Conservation (phyloP, 2,329 filamentous ascomycete species). For the Arthrinium phaeospermum region DNA sequence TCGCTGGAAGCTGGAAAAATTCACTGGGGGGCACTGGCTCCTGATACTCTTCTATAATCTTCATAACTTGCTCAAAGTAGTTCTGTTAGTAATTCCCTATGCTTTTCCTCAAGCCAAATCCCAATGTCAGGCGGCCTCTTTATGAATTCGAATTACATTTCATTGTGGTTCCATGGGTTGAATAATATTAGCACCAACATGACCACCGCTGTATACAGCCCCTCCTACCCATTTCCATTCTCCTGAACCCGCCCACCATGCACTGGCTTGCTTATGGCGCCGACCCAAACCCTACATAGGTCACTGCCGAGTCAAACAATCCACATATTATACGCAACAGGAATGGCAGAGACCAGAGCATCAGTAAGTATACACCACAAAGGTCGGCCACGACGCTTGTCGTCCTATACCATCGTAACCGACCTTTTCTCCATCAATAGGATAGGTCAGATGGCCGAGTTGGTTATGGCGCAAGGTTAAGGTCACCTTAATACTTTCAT, state of each 20-base stretch:
- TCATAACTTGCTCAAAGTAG: background rate
- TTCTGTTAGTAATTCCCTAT: background rate
- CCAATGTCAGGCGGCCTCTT: too few relatives aligned
- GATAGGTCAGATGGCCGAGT: conserved; percentile 14
- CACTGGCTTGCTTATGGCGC: background rate
- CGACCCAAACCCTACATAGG: background rate
- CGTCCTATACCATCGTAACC: too few relatives aligned
- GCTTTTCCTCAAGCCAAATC: background rate
- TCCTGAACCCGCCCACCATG: background rate
- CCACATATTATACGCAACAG: too few relatives aligned
- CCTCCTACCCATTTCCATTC: too few relatives aligned
- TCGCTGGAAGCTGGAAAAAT: background rate
- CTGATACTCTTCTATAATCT: background rate
- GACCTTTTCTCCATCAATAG: background rate
- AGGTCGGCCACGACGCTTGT: background rate
- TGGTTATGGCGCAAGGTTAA: conserved; percentile 17
- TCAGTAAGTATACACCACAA: background rate
- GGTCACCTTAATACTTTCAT: background rate
- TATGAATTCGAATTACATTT: too few relatives aligned
- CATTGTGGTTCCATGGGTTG: too few relatives aligned
- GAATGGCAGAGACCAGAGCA: background rate
- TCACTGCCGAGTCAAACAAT: background rate
- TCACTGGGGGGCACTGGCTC: background rate
- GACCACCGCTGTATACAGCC: too few relatives aligned
- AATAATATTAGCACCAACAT: too few relatives aligned